Evolutionary conservation across 768 basidiomycete species (phyloP), one percentile per base, ranked within the genome.

Genomic region (Clitopilus passeckerianus): DNA sequence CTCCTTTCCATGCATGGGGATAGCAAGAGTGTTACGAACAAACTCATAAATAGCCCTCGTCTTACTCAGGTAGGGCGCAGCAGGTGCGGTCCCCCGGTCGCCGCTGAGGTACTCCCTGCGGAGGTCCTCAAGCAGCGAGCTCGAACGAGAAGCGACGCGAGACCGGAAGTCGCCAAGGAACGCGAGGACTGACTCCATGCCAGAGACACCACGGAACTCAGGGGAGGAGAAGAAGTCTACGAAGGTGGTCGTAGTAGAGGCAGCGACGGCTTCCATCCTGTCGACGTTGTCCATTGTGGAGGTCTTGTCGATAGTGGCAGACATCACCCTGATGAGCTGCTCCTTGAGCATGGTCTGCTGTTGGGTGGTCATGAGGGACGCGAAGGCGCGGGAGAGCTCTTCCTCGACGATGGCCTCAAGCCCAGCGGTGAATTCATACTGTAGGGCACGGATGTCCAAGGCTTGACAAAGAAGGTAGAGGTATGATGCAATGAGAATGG

Each of bases 391-490:
- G 1, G 65, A 58, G 37, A 90, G 70, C 61, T 86, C 82, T 58
- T 83, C 77, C 50, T 74, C 67, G 24, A 86, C 70, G 57, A 87
- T 80, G 1, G 65, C 63, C 37, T 75, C 64, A 43, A 89, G 69
- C 14, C 76, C 75, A 1, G 65, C 61, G 34, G 77, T 68, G 70
- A 93, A 84, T 62, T 90, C 87, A 54, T 70, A 63, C 64, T 90
- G 86, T 58, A 93, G 69, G 7, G 89, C 85, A 53, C 93, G 90
- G 35, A 92, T 74, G 71, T 95, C 93, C 57, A 94, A 75, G 7
- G 90, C 91, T 80, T 91, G 89, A 70, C 87, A 89, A 37, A 89
- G 78, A 53, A 82, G 73, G 71, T 90, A 90, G 22, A 92, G 76
- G 70, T 89, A 90, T 6, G 85, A 84, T 4, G 89, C 76, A n/a